These are phyloP conservation scores for Saksenaea vasiformis DNA, from an alignment of 371 early-diverging fungal genomes.

Conservation along the genomic window DNA sequence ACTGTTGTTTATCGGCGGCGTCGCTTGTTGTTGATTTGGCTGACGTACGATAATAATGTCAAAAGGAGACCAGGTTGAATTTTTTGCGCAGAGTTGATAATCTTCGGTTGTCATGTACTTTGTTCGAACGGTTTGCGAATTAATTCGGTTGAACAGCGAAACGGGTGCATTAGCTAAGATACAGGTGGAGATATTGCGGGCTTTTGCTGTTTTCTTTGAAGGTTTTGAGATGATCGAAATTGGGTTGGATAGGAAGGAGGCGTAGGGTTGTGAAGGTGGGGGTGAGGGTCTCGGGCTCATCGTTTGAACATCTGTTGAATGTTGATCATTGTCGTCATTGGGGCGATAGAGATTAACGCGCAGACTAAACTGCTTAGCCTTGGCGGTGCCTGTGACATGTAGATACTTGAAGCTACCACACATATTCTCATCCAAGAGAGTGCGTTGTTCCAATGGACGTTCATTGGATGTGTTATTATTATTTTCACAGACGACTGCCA, in stretches of 20 bases:
- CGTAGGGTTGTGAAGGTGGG: conserved; percentile 37
- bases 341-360: conserved; percentile 56
- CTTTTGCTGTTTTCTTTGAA: conserved; percentile 81
- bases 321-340: conserved; percentile 13
- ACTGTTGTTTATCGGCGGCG: conserved; percentile 15
- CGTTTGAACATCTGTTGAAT: conserved; percentile 5
- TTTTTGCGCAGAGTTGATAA: conserved; percentile 68
- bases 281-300: conserved; percentile 8
- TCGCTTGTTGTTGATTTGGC: conserved; percentile 33
- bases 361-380: conserved; percentile 76
- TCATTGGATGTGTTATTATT: conserved; percentile 21
- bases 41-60: conserved; percentile 63
- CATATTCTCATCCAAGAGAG: conserved; percentile 55
- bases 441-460: conserved; percentile 52
- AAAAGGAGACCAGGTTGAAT: conserved; percentile 78
- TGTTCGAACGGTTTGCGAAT: conserved; percentile 85
- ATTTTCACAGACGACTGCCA: conserved; percentile 65
- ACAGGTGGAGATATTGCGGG: conserved; percentile 74
- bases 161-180: conserved; percentile 70
- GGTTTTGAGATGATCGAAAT: conserved; percentile 86
- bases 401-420: conserved; percentile 67
- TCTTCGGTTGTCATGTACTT: conserved; percentile 72
- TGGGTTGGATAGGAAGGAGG: conserved; percentile 69
- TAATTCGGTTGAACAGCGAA: conserved; percentile 77
- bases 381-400: conserved; percentile 77